phyloP scores from a whole-genome alignment of 371 early-diverging fungal genomes.

The Circinella minor region DNA sequence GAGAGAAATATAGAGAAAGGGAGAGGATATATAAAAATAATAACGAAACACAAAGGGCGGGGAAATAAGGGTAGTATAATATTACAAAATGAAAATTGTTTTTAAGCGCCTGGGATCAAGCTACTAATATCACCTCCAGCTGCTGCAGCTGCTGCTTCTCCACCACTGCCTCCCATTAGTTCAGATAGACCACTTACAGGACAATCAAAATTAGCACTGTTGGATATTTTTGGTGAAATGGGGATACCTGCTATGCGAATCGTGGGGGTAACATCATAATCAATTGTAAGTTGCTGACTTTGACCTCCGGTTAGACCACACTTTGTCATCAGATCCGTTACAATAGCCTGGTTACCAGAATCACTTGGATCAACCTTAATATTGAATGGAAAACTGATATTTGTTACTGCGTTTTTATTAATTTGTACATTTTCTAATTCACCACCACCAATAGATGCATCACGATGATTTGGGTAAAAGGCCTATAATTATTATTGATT shows the following conservation, averaged over 20 bases:
- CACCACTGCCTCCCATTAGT: background rate
- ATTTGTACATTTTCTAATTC: constrained; percentile 50
- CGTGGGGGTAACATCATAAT: constrained; percentile 59
- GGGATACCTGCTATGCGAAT: constrained; percentile 50
- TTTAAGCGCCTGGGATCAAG: too few species aligned
- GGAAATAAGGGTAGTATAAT: too few species aligned
- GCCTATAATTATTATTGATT: constrained; percentile 31
- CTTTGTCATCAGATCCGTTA: constrained; percentile 44
- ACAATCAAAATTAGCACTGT: constrained; percentile 38
- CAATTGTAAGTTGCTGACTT: constrained; percentile 36
- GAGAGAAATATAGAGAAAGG: too few species aligned
- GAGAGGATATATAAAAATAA: too few species aligned
- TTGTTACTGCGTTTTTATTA: constrained; percentile 42
- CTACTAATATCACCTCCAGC: too few species aligned
- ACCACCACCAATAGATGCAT: constrained; percentile 54
- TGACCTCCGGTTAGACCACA: constrained; percentile 48
- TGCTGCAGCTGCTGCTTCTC: too few species aligned
- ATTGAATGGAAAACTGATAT: constrained; percentile 53
- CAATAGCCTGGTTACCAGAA: constrained; percentile 33
- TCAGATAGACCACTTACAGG: constrained; percentile 23
- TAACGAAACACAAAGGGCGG: too few species aligned
- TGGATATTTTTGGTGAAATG: constrained; percentile 51
- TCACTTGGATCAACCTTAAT: constrained; percentile 36
- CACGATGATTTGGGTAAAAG: constrained; percentile 49
- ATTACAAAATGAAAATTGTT: too few species aligned